These are phyloP conservation scores for Amborella trichopoda DNA, from an alignment of 164 flowering plant genomes.

Conservation along the genomic window DNA sequence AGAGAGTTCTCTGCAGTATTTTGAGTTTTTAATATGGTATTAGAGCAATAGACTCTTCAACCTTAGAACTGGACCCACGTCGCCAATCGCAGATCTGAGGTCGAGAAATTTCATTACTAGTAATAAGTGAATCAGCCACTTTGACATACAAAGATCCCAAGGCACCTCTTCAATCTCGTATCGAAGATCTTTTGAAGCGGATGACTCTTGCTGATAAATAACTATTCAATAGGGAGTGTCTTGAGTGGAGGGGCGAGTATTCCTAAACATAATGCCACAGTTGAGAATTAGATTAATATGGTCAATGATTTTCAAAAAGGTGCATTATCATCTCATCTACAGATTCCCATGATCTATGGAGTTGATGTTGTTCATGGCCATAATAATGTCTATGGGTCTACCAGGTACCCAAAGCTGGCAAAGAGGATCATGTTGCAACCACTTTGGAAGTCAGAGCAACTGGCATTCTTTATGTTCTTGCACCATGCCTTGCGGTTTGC, in stretches of 20 bases:
- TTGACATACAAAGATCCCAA: too few species aligned
- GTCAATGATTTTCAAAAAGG: constrained; percentile 54
- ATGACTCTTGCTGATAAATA: too few species aligned
- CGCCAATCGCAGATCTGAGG: too few species aligned
- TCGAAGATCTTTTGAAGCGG: too few species aligned
- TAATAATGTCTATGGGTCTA: constrained; percentile 60
- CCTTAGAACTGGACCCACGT: too few species aligned
- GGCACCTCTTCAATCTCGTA: too few species aligned
- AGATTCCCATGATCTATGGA: constrained; percentile 73
- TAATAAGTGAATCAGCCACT: too few species aligned
- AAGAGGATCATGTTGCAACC: constrained; percentile 46
- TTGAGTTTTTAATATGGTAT: too few species aligned
- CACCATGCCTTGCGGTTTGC: constrained; percentile 62
- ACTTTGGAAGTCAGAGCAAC: constrained; percentile 63
- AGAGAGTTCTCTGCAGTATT: too few species aligned
- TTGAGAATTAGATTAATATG: constrained; percentile 45
- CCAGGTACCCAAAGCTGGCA: constrained; percentile 43
- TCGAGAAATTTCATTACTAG: too few species aligned
- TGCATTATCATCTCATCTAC: constrained; percentile 45
- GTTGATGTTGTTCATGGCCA: constrained; percentile 84
- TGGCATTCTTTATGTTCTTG: constrained; percentile 45
- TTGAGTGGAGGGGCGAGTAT: constrained; percentile 84
- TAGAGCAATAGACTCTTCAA: too few species aligned
- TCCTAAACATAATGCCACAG: constrained; percentile 37
- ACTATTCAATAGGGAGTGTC: constrained; percentile 77